Evolutionary conservation across 2,329 filamentous ascomycete genomes (phyloP).

Genomic region (Alternaria arbusti): DNA sequence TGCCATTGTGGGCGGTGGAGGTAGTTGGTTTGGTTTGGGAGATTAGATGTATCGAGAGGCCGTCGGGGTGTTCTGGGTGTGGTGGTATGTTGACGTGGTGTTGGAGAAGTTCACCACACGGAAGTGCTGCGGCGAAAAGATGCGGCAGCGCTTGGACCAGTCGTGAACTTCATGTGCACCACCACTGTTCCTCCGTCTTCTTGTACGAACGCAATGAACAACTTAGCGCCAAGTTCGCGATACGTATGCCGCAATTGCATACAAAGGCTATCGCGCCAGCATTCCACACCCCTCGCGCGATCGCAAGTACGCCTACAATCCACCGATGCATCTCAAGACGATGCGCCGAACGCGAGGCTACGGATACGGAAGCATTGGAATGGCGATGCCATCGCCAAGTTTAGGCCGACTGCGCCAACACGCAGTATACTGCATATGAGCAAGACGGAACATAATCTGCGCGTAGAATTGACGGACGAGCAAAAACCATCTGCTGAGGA

Average conservation of each 20-base stretch:
- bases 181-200: not conserved
- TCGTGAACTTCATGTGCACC: slow-evolving; percentile 12
- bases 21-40: not conserved
- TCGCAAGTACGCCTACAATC: slow-evolving; percentile 3
- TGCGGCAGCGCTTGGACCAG: slow-evolving; percentile 31
- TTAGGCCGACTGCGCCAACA: not conserved
- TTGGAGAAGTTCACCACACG: slow-evolving; percentile 14
- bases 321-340: slow-evolving; percentile 7
- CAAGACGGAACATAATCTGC: not conserved
- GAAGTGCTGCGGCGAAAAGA: slow-evolving; percentile 40
- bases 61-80: no score
- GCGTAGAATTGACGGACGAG: not conserved
- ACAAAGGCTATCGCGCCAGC: slow-evolving; percentile 5
- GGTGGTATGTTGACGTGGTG: not conserved
- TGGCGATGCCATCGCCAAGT: not conserved
- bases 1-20: slow-evolving; percentile 35
- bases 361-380: slow-evolving; percentile 15
- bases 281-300: not conserved
- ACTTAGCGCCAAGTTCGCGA: slow-evolving; percentile 10
- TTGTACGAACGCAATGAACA: slow-evolving; percentile 13
- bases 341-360: slow-evolving; percentile 1
- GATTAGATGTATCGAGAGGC: not conserved
- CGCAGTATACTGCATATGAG: slow-evolving; percentile 3
- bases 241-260: slow-evolving; percentile 32
- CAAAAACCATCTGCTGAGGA: not conserved